phyloP scores from a whole-genome alignment of 345 rosid genomes.

The Geranium brycei region DNA sequence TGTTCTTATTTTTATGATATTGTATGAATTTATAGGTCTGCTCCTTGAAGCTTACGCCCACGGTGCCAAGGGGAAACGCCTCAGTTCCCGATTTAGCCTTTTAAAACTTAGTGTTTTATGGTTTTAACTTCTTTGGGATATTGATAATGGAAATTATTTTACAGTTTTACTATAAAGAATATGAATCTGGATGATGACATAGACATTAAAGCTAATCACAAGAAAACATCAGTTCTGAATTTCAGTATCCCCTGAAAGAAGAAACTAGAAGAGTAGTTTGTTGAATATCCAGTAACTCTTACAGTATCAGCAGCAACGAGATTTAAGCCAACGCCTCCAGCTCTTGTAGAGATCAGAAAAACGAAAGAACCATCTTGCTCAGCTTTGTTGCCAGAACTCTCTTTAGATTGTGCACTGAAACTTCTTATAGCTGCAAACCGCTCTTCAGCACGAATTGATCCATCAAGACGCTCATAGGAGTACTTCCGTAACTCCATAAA shows the following conservation, averaged over 20 bases:
- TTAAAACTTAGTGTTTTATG: too few species aligned
- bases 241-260: background rate
- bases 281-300: conserved; percentile 14
- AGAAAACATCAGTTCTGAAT: background rate
- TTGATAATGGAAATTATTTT: too few species aligned
- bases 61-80: too few species aligned
- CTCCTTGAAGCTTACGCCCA: too few species aligned
- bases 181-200: background rate
- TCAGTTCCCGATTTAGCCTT: too few species aligned
- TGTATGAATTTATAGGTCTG: too few species aligned
- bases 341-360: conserved; percentile 86
- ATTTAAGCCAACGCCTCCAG: conserved; percentile 93
- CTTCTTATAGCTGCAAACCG: conserved; percentile 84
- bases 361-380: conserved; percentile 47
- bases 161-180: too few species aligned
- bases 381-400: conserved; percentile 20
- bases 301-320: conserved; percentile 92
- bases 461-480: conserved; percentile 93
- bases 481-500: conserved; percentile 68
- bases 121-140: too few species aligned
- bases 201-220: background rate
- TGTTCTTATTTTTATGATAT: too few species aligned
- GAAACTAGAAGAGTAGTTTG: background rate
- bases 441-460: conserved; percentile 87
- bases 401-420: conserved; percentile 37